Evolutionary conservation across 164 flowering plant species (phyloP).

Genomic region (Umbilicus rupestris): DNA sequence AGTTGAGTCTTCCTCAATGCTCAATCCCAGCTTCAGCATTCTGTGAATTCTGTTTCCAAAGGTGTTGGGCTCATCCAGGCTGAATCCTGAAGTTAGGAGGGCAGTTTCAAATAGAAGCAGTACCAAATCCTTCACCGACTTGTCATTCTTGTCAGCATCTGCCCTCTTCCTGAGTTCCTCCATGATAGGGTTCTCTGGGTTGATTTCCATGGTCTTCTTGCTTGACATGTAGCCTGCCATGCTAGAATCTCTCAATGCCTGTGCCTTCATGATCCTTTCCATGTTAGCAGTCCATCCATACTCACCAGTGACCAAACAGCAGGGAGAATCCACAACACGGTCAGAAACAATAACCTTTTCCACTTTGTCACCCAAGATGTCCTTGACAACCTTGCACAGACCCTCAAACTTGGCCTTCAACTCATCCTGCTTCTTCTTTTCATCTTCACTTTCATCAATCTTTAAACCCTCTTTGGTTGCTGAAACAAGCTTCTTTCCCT

Average conservation of each 20-base stretch:
- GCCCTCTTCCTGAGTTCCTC: slow-evolving; percentile 65
- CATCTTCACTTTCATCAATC: slow-evolving; percentile 46
- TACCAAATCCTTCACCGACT: slow-evolving; percentile 53
- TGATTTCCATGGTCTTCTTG: slow-evolving; percentile 73
- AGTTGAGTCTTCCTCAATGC: slow-evolving; percentile 8
- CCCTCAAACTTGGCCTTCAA: slow-evolving; percentile 37
- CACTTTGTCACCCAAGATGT: slow-evolving; percentile 49
- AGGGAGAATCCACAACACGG: slow-evolving; percentile 56
- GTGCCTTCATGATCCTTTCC: slow-evolving; percentile 71
- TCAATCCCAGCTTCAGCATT: slow-evolving; percentile 9
- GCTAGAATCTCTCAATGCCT: slow-evolving; percentile 48
- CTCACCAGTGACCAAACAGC: slow-evolving; percentile 60
- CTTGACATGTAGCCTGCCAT: slow-evolving; percentile 59
- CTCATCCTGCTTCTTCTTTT: slow-evolving; percentile 45
- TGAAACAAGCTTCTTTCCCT: slow-evolving; percentile 63
- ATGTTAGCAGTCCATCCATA: slow-evolving; percentile 70
- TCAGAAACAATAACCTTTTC: slow-evolving; percentile 62
- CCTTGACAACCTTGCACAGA: slow-evolving; percentile 52
- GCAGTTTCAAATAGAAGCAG: slow-evolving; percentile 54
- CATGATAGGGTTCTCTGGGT: slow-evolving; percentile 57
- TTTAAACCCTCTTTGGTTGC: slow-evolving; percentile 66
- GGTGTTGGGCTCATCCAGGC: slow-evolving; percentile 10
- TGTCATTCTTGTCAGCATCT: slow-evolving; percentile 54
- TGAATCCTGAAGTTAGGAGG: slow-evolving; percentile 22
- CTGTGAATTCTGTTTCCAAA: slow-evolving; percentile 11